These are phyloP conservation scores for Pseudogymnoascus verrucosus DNA, from an alignment of 2,329 filamentous ascomycete species.

Conservation along the genomic window DNA sequence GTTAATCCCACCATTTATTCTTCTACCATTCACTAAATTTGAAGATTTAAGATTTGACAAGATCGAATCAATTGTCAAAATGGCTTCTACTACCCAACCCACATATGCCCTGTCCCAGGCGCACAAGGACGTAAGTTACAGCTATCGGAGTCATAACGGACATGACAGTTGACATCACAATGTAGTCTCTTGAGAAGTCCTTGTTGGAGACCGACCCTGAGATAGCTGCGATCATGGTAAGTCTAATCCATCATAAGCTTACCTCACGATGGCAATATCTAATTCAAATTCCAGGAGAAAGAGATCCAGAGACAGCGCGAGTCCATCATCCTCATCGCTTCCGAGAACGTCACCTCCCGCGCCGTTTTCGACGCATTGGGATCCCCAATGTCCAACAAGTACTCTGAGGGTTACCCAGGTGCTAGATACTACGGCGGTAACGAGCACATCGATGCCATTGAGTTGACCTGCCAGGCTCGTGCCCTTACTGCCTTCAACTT, in stretches of 20 bases:
- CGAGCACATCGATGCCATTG: conserved; percentile 95
- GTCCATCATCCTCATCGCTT: conserved; percentile 97
- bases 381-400: conserved; percentile 96
- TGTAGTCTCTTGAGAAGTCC: conserved; percentile 89
- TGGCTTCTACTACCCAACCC: conserved; percentile 19
- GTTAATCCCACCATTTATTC: not conserved
- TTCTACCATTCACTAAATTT: not conserved
- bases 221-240: conserved; percentile 93
- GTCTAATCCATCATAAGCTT: conserved; percentile 24
- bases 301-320: conserved; percentile 96
- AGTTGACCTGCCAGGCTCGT: conserved; percentile 89
- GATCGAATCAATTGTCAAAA: not conserved
- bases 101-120: conserved; percentile 57
- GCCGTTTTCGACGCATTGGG: conserved; percentile 97
- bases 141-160: conserved; percentile 12
- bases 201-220: conserved; percentile 87
- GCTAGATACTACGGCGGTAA: conserved; percentile 99
- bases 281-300: conserved; percentile 52
- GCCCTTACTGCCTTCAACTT: conserved; percentile 87
- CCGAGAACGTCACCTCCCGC: conserved; percentile 97
- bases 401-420: conserved; percentile 96
- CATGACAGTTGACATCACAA: conserved; percentile 29
- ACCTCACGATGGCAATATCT: conserved; percentile 7
- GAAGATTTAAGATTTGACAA: not conserved
- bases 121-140: conserved; percentile 53